Base-by-base conservation (phyloP, 1,284 basidiomycete species). In the Apiotrichum domesticum region DNA sequence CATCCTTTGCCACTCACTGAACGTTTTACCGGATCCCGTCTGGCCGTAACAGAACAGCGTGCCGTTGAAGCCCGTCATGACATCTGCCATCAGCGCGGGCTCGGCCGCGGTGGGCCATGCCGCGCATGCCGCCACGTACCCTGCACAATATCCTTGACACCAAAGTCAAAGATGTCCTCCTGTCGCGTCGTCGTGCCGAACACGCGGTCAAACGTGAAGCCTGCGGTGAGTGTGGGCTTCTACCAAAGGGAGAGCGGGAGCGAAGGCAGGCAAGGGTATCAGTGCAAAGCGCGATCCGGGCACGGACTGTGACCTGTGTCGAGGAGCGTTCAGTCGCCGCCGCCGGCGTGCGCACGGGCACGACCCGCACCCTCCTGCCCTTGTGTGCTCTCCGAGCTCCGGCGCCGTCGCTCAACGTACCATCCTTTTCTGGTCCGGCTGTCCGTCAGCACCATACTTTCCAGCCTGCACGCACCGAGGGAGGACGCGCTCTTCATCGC, bases 21-120 rank as follows among this genome's bases (percentile, higher is more conserved):
- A 95, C 6, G 90, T 94, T 81, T 94, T 94, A 72, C 93, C 92
- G 73, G 90, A 91, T 69, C 96, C 96, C 29, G 97, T 98, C 78
- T 98, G 96, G 58, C 96, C 96, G 76, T 99, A 99, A 47, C 96
- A 96, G 76, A 98, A 98, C 40, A 97, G 85, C 0, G 94, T 97
- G 14, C 95, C 95, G 69, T 99, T 99, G 81, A 98, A 99, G 13
- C 96, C 96, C 77, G 94, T 89, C 74, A 99, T 84, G 53, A 99
- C 96, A 83, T 99, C 95, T 95, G 52, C 10, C 37, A 33, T 3
- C 2, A 29, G 6, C 15, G 15, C 14, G 4, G 11, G n/a, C 33
- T 10, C 41, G 13, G 4, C 39, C n/a, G 29, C 29, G 29, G 29
- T 29, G 29, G 29, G 29, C 29, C 29, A 29, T 29, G 29, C 29